A percentile compares a stretch with the other conserved stretches of the same genome.
phyloP scores from a whole-genome alignment of 1,284 basidiomycete genomes.

The Gomphus bonarii region DNA sequence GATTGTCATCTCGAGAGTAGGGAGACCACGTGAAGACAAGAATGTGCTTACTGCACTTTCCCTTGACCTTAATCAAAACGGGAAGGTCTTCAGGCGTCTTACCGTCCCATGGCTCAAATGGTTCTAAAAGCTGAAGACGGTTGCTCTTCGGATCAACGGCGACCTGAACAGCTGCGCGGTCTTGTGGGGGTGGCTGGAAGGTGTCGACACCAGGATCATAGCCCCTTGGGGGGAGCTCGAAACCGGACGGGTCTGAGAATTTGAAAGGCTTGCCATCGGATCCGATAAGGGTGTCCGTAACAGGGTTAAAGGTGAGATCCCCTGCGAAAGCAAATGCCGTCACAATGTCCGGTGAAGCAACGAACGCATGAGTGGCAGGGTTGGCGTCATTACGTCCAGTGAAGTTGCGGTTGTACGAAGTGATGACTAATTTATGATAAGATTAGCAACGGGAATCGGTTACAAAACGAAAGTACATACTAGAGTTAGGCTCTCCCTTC shows the following conservation, averaged over 20 bases:
- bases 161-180: slow-evolving; percentile 79
- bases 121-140: slow-evolving; percentile 89
- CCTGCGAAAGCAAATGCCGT: slow-evolving; percentile 97
- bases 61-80: slow-evolving; percentile 94
- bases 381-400: slow-evolving; percentile 99
- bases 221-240: slow-evolving; percentile 88
- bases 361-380: slow-evolving; percentile 97
- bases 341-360: slow-evolving; percentile 96
- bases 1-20: not conserved
- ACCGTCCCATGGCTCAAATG: slow-evolving; percentile 90
- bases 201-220: slow-evolving; percentile 97
- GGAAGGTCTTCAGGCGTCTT: slow-evolving; percentile 87
- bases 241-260: slow-evolving; percentile 84
- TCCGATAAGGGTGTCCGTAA: slow-evolving; percentile 84
- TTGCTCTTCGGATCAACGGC: slow-evolving; percentile 84
- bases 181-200: slow-evolving; percentile 88
- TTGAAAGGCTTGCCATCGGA: slow-evolving; percentile 96
- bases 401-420: slow-evolving; percentile 99
- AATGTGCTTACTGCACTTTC: slow-evolving; percentile 86
- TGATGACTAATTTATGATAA: slow-evolving; percentile 57
- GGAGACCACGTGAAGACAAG: not conserved
- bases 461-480: slow-evolving; percentile 31
- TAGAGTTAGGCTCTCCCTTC: slow-evolving; percentile 96
- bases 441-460: not conserved
- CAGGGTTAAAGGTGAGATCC: slow-evolving; percentile 91